Conservation (phyloP, 306 rosid species). For the Lathyrus sativus region DNA sequence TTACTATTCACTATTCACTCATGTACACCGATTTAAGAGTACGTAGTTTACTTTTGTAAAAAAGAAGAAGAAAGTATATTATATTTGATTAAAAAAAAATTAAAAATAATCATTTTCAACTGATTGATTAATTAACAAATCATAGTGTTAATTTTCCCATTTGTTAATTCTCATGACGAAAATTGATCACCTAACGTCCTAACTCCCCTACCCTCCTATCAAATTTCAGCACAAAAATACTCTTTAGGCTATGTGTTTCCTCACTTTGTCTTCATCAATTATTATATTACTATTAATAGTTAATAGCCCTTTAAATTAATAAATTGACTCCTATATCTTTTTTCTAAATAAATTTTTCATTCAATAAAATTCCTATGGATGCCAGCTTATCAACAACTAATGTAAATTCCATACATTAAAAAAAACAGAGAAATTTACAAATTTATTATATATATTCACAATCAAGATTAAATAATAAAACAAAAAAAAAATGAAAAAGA, state of each 20-base stretch:
- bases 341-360: slow-evolving; percentile 39
- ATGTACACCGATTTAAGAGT: background rate
- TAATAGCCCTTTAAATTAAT: slow-evolving; percentile 28
- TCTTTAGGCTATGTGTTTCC: slow-evolving; percentile 37
- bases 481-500: slow-evolving; percentile 11
- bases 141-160: slow-evolving; percentile 25
- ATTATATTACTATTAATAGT: slow-evolving; percentile 27
- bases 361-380: slow-evolving; percentile 43
- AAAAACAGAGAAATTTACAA: slow-evolving; percentile 34
- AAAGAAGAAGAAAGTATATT: background rate
- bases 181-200: slow-evolving; percentile 56
- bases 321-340: slow-evolving; percentile 32
- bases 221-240: slow-evolving; percentile 43
- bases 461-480: slow-evolving; percentile 35
- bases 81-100: background rate
- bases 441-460: slow-evolving; percentile 23
- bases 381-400: slow-evolving; percentile 53
- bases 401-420: slow-evolving; percentile 19
- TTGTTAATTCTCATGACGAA: slow-evolving; percentile 45
- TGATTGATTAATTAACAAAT: slow-evolving; percentile 24
- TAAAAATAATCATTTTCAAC: slow-evolving; percentile 34
- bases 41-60: background rate
- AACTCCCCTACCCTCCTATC: slow-evolving; percentile 49
- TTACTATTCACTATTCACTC: background rate
- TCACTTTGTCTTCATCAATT: slow-evolving; percentile 35